phyloP scores from a whole-genome alignment of 306 rosid species.

The barrel medic (Medicago truncatula) region MtrunA17r5.0-ANR NC_053045.1:54569501-54570000 shows the following conservation, averaged over 20 bases:
- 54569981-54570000: constrained; percentile 51
- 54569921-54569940: constrained; percentile 51
- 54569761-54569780: constrained; percentile 16
- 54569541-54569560: constrained; percentile 63
- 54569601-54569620: constrained; percentile 11
- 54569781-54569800: constrained; percentile 32
- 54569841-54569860: constrained; percentile 55
- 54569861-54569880: constrained; percentile 57
- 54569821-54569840: constrained; percentile 51
- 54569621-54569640: constrained; percentile 39
- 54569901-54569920: constrained; percentile 48
- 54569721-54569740: constrained; percentile 24
- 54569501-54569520: constrained; percentile 58
- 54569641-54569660: constrained; percentile 73
- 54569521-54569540: constrained; percentile 59
- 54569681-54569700: constrained; percentile 48
- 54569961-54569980: constrained; percentile 53
- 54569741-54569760: constrained; percentile 24
- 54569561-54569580: constrained; percentile 63
- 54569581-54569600: constrained; percentile 44
- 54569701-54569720: constrained; percentile 37
- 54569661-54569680: constrained; percentile 53
- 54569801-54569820: constrained; percentile 53
- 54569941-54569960: constrained; percentile 53
- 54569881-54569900: constrained; percentile 50